These are phyloP conservation scores for Calonectria pseudoturangicola DNA, from an alignment of 2,329 filamentous ascomycete species.

Conservation along the genomic window DNA sequence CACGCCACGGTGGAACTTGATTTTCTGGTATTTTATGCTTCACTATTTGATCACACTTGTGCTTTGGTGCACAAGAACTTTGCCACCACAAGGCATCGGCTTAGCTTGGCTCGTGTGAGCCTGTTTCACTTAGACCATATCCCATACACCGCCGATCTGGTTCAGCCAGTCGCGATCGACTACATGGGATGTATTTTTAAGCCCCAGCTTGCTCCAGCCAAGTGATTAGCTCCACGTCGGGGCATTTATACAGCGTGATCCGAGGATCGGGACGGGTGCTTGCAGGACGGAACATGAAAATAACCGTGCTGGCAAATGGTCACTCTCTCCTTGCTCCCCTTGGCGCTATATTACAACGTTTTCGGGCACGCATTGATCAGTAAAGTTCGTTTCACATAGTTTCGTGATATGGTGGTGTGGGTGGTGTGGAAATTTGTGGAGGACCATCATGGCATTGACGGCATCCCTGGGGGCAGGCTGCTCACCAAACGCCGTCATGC, in stretches of 20 bases:
- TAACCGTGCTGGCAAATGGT: not conserved
- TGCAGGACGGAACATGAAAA: not conserved
- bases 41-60: not conserved
- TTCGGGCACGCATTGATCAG: slow-evolving; percentile 27
- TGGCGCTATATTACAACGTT: not conserved
- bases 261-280: not conserved
- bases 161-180: slow-evolving; percentile 13
- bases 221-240: not conserved
- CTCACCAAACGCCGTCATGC: slow-evolving; percentile 48
- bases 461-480: slow-evolving; percentile 36
- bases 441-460: slow-evolving; percentile 42
- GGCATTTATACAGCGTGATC: not conserved
- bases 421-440: slow-evolving; percentile 38
- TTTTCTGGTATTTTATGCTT: slow-evolving; percentile 7
- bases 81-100: not conserved
- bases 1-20: slow-evolving; percentile 10
- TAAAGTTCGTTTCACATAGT: slow-evolving; percentile 21
- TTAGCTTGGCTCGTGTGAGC: slow-evolving; percentile 13
- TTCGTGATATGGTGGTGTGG: slow-evolving; percentile 30
- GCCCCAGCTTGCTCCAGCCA: not conserved
- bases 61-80: not conserved
- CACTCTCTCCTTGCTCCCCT: not conserved
- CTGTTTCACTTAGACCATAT: slow-evolving; percentile 25
- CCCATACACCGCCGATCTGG: not conserved
- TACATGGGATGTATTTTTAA: not conserved